Conservation (phyloP, 2,329 filamentous ascomycete genomes). For the Bipolaris zeicola region DNA sequence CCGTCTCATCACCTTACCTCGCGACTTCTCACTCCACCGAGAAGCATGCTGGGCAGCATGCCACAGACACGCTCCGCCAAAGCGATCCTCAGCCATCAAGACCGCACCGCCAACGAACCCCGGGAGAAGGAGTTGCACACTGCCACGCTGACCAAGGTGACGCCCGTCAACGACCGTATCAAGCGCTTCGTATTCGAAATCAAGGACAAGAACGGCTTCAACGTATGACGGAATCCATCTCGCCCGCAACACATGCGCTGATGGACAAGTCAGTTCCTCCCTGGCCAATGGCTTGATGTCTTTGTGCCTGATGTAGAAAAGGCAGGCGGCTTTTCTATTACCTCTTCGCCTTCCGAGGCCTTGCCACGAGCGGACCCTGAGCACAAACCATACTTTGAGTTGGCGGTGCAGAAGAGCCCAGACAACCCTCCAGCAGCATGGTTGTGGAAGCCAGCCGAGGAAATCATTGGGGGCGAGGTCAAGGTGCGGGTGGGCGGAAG, state of each 20-base stretch:
- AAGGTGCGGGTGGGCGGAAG: conserved; percentile 76
- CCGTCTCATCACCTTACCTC: conserved; percentile 16
- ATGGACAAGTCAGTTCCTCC: conserved; percentile 62
- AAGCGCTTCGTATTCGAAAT: conserved; percentile 71
- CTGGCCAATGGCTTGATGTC: conserved; percentile 89
- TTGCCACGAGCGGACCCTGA: conserved; percentile 31
- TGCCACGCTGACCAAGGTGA: conserved; percentile 66
- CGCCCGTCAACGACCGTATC: conserved; percentile 69
- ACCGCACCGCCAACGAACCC: conserved; percentile 75
- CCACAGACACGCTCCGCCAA: conserved; percentile 39
- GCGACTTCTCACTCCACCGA: conserved; percentile 16
- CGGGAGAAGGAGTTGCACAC: conserved; percentile 68
- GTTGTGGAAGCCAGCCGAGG: conserved; percentile 65
- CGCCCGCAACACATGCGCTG: conserved; percentile 36
- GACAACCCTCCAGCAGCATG: conserved; percentile 75
- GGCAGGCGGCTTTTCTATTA: conserved; percentile 87
- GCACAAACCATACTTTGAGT: conserved; percentile 66
- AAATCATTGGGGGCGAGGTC: conserved; percentile 65
- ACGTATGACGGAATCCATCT: conserved; percentile 51
- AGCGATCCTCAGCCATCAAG: conserved; percentile 60
- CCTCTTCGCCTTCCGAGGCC: conserved; percentile 70
- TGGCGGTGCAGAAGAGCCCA: conserved; percentile 76
- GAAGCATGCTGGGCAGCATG: conserved; percentile 38
- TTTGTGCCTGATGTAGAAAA: conserved; percentile 71
- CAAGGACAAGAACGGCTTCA: conserved; percentile 54